A percentile compares a stretch with the other conserved stretches of the same genome.
These are phyloP conservation scores for Bryoglossum gracile DNA, from an alignment of 495 filamentous ascomycete species.

Conservation along the genomic window DNA sequence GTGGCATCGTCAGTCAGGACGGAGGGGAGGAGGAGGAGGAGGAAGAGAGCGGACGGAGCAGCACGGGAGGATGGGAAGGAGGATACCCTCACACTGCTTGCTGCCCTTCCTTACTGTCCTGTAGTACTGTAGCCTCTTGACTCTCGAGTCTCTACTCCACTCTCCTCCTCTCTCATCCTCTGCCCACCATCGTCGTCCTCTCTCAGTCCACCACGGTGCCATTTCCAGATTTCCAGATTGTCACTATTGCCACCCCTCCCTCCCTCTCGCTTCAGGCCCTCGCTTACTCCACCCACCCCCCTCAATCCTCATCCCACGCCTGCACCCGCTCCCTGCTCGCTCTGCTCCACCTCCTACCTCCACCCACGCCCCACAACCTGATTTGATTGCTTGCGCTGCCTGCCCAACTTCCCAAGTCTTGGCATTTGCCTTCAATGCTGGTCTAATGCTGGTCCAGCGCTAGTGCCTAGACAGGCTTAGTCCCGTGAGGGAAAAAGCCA, in stretches of 20 bases:
- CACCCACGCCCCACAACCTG: background rate
- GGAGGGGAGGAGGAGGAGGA: background rate
- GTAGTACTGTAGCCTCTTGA: too few relatives aligned
- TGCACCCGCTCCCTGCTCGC: background rate
- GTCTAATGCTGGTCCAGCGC: too few relatives aligned
- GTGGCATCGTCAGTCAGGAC: background rate
- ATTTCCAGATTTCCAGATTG: too few relatives aligned
- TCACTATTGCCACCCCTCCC: too few relatives aligned
- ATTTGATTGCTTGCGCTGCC: too few relatives aligned
- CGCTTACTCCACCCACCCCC: background rate
- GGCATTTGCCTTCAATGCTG: too few relatives aligned
- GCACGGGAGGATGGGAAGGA: too few relatives aligned
- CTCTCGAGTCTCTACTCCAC: background rate
- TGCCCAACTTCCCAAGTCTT: too few relatives aligned
- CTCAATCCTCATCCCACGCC: background rate
- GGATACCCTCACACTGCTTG: background rate
- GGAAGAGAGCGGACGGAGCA: background rate
- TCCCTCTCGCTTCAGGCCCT: too few relatives aligned
- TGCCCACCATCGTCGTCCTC: background rate
- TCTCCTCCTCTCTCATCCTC: background rate
- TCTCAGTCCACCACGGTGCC: background rate
- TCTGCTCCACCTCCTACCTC: background rate
- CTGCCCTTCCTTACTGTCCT: background rate
- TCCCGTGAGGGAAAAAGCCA: constrained; percentile 10
- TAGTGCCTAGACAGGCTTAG: background rate